Percentiles rank a stretch among this genome's conserved stretches.
Evolutionary conservation across 805 yeast genomes (phyloP).

Genomic region (Kazachstania psychrophila): DNA sequence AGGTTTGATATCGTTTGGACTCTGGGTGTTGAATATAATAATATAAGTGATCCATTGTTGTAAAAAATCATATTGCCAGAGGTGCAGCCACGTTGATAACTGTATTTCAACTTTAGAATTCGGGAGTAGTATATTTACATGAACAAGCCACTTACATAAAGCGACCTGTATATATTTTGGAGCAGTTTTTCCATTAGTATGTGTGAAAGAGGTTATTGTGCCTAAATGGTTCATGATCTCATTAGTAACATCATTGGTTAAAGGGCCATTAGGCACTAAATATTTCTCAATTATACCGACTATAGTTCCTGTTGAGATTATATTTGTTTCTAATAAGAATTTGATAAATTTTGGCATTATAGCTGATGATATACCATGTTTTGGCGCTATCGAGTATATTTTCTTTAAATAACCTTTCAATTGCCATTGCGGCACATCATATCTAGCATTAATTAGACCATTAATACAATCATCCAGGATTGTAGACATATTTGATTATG

Average conservation of each 20-base stretch:
- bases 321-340: conserved; percentile 14
- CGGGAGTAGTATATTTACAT: conserved; percentile 21
- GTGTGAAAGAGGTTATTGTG: conserved; percentile 12
- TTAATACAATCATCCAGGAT: conserved; percentile 4
- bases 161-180: conserved; percentile 19
- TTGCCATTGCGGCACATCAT: conserved; percentile 7
- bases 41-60: conserved; percentile 30
- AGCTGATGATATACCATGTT: conserved; percentile 15
- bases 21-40: conserved; percentile 27
- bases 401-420: conserved; percentile 4
- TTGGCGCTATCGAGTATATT: conserved; percentile 10
- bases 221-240: conserved; percentile 28
- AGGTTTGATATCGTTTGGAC: conserved; percentile 21
- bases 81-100: conserved; percentile 28
- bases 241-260: conserved; percentile 21
- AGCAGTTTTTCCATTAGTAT: conserved; percentile 13
- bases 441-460: conserved; percentile 2
- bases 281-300: conserved; percentile 20
- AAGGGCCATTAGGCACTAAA: conserved; percentile 24
- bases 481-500: conserved; percentile 5
- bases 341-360: conserved; percentile 11
- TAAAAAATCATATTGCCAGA: conserved; percentile 31
- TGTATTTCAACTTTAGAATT: conserved; percentile 9
- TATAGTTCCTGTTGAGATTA: conserved; percentile 13
- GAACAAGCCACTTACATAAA: conserved; percentile 31